Base-by-base conservation (phyloP, 352 stramenopile species). In the Phytophthora ohioensis region DNA sequence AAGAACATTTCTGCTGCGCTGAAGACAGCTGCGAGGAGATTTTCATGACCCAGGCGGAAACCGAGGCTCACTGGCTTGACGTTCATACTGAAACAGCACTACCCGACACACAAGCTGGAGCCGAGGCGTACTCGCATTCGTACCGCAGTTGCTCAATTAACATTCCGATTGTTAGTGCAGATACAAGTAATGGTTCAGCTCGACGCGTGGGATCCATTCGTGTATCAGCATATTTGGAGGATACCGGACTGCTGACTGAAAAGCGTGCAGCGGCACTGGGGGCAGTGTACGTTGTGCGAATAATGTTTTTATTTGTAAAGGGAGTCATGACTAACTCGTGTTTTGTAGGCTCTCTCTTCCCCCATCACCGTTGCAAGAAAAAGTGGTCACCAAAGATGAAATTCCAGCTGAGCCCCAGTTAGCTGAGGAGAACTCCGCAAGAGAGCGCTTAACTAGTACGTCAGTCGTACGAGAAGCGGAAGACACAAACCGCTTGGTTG, bases 81-180 rank as follows among this genome's bases (percentile, higher is more conserved):
- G 48, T 51, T 2, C 82, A 91, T 41, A 61, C 47, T 1, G 62
- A 63, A 12, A 67, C 67, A 34, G 10, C 21, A 42, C 35, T 72
- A 38, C 66, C 71, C 13, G 53, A 57, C 13, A 53, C 49, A 41
- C 13, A 68, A 21, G 38, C 51, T 42, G 62, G 60, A 8, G 9
- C 56, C 11, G 71, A 72, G 27, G 66, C 51, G 2, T 75, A 75
- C n/a, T 62, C 60, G 4, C 66, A 75, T 63, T 72, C 60, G 3
- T 75, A 69, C 53, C 71, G 87, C 59, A 84, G 74, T 51, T 93
- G 85, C 55, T 82, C 76, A 13, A 85, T 93, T 13, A 85, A 79
- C n/a, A 68, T 93, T 6, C 84, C 82, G 1, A 67, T 93, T 10
- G 67, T 87, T 15, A 59, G 57, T 67, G 5, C 11, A 46, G 57